These are phyloP conservation scores for Suhomyces atakaporum DNA, from an alignment of 1,139 yeast genomes.

Conservation along the genomic window DNA sequence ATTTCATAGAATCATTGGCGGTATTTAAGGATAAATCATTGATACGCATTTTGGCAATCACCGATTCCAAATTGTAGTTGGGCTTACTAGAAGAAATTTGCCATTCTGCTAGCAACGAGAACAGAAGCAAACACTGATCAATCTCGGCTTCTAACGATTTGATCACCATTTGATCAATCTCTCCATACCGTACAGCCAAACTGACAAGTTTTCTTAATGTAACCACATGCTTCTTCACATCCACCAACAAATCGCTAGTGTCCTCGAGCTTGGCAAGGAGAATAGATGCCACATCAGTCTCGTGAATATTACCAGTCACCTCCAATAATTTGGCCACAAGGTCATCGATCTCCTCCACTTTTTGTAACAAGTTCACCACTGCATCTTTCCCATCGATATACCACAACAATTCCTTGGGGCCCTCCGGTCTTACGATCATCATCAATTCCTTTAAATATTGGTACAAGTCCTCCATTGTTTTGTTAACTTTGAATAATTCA, in stretches of 20 bases:
- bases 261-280: constrained; percentile 32
- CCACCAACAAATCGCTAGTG: constrained; percentile 42
- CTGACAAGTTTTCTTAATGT: constrained; percentile 49
- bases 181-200: constrained; percentile 58
- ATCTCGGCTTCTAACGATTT: constrained; percentile 54
- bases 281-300: constrained; percentile 19
- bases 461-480: constrained; percentile 34
- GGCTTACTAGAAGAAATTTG: constrained; percentile 14
- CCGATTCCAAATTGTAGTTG: constrained; percentile 40
- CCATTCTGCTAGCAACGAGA: constrained; percentile 4
- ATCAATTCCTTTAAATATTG: constrained; percentile 26
- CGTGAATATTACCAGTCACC: constrained; percentile 31
- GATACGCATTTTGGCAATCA: constrained; percentile 42
- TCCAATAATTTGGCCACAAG: constrained; percentile 43
- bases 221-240: constrained; percentile 39
- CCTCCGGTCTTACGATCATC: constrained; percentile 4
- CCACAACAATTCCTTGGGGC: constrained; percentile 36
- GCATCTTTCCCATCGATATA: constrained; percentile 49
- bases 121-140: constrained; percentile 18
- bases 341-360: constrained; percentile 49
- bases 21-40: constrained; percentile 23
- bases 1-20: constrained; percentile 19
- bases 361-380: constrained; percentile 38
- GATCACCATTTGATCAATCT: constrained; percentile 54
- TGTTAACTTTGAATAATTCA: constrained; percentile 34